A percentile compares a stretch with the other conserved stretches of the same genome.
phyloP scores from a whole-genome alignment of 2,329 filamentous ascomycete species.

The Dactylellina parvicollis region DNA sequence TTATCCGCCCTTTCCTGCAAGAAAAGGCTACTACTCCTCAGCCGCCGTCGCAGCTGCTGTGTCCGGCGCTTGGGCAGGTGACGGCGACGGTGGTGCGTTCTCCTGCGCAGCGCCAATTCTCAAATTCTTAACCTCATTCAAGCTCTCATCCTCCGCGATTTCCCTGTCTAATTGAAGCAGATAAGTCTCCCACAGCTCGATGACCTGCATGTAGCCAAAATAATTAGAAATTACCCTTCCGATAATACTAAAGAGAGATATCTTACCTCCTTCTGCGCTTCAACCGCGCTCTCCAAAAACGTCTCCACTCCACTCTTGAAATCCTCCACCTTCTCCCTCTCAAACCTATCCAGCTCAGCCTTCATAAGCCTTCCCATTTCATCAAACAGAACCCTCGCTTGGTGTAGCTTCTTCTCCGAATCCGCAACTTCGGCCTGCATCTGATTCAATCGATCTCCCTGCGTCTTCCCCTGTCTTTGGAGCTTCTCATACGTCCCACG shows the following conservation, averaged over 20 bases:
- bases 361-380: constrained; percentile 97
- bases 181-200: constrained; percentile 98
- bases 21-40: constrained; percentile 22
- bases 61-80: constrained; percentile 31
- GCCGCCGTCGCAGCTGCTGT: constrained; percentile 33
- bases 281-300: constrained; percentile 93
- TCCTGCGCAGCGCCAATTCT: constrained; percentile 38
- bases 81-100: constrained; percentile 20
- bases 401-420: constrained; percentile 90
- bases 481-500: constrained; percentile 91
- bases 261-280: constrained; percentile 95
- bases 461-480: constrained; percentile 90
- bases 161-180: constrained; percentile 94
- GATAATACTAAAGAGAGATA: not conserved
- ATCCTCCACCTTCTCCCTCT: constrained; percentile 97
- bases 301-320: constrained; percentile 99
- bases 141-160: constrained; percentile 74
- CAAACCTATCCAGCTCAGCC: constrained; percentile 88
- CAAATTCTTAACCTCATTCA: constrained; percentile 38
- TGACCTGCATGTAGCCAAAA: constrained; percentile 64
- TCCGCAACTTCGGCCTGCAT: constrained; percentile 93
- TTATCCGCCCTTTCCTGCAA: no score
- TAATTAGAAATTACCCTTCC: constrained; percentile 3
- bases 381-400: constrained; percentile 88
- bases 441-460: constrained; percentile 94